Conservation (phyloP, 371 early-diverging fungal genomes). For the Syncephalis fuscata region DNA sequence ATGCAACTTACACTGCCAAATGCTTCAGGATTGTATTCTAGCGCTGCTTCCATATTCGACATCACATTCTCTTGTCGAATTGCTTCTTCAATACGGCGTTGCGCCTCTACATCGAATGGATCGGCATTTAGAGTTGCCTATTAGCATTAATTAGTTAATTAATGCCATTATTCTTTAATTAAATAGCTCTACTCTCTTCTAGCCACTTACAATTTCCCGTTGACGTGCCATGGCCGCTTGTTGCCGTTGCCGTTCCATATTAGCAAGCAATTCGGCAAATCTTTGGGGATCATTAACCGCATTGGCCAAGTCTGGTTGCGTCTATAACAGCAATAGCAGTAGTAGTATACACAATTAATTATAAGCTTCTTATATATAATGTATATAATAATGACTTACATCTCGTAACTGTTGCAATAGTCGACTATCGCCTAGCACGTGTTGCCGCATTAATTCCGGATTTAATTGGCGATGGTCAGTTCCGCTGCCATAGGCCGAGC, state of each 20-base stretch:
- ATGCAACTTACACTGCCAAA: conserved; percentile 48
- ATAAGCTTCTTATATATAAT: background rate
- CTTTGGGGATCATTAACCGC: conserved; percentile 51
- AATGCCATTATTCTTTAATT: background rate
- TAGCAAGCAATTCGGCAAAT: conserved; percentile 41
- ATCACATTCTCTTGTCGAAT: conserved; percentile 77
- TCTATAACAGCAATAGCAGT: conserved; percentile 19
- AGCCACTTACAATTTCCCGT: conserved; percentile 25
- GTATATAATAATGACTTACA: conserved; percentile 20
- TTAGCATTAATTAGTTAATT: background rate
- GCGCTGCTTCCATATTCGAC: conserved; percentile 72
- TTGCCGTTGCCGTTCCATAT: conserved; percentile 35
- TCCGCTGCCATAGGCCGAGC: background rate
- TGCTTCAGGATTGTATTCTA: conserved; percentile 91
- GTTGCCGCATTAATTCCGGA: conserved; percentile 53
- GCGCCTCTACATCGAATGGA: conserved; percentile 82
- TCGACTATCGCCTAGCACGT: conserved; percentile 44
- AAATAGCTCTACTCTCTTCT: background rate
- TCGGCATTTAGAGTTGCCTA: conserved; percentile 41
- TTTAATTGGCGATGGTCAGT: background rate
- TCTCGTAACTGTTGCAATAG: conserved; percentile 33
- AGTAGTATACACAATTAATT: background rate
- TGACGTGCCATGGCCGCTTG: conserved; percentile 31
- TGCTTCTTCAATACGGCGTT: conserved; percentile 77
- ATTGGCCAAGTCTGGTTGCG: conserved; percentile 49